phyloP scores from a whole-genome alignment of 163 green algal genomes.

The Scenedesmus sp. region DNA sequence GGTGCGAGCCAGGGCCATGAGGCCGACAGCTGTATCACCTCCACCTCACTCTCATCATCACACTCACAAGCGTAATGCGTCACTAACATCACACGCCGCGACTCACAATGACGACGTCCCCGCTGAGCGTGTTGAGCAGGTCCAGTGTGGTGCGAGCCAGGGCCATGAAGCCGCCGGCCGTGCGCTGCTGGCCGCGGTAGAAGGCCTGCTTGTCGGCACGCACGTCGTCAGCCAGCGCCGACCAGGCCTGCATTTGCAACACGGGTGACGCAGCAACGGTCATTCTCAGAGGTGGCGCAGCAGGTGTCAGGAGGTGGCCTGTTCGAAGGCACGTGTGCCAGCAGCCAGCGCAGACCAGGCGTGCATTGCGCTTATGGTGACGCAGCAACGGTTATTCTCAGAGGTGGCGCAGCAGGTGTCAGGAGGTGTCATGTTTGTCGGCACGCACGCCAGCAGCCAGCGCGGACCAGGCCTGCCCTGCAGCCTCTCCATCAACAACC shows the following conservation, averaged over 20 bases:
- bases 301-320: constrained; percentile 68
- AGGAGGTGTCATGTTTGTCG: constrained; percentile 77
- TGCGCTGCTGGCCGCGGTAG: constrained; percentile 64
- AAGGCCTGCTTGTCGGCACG: constrained; percentile 79
- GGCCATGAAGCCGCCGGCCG: constrained; percentile 78
- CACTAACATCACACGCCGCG: not conserved
- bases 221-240: constrained; percentile 59
- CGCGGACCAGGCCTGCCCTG: constrained; percentile 63
- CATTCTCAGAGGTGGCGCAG: constrained; percentile 37
- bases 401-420: constrained; percentile 57
- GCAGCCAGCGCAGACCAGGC: constrained; percentile 65
- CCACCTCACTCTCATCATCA: not conserved
- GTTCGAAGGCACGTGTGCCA: constrained; percentile 72
- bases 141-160: constrained; percentile 73
- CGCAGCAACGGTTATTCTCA: not conserved
- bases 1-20: constrained; percentile 76
- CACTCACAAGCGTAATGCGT: no score
- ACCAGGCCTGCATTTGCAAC: constrained; percentile 62
- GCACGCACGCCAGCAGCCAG: constrained; percentile 63
- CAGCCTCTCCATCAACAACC: no score
- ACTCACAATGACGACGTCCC: constrained; percentile 47
- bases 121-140: constrained; percentile 73
- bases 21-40: constrained; percentile 65
- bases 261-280: not conserved
- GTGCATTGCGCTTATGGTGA: not conserved